These are phyloP conservation scores for Quercus dentata DNA, from an alignment of 306 rosid species.

Conservation along the genomic window DNA sequence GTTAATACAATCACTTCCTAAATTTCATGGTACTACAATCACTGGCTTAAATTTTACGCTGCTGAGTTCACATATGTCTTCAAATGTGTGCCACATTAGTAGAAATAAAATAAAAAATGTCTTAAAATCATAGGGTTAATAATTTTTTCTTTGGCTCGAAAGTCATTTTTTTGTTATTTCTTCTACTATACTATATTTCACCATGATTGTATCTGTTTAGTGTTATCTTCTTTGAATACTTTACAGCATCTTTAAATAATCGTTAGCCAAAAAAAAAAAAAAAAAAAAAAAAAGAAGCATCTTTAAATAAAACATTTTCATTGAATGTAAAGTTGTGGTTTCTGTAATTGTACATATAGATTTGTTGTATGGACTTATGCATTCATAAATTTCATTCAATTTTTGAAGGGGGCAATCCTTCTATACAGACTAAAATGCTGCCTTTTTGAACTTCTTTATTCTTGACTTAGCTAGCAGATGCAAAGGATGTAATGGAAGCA, in stretches of 20 bases:
- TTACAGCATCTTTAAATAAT: neutral
- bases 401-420: neutral
- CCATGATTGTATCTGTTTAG: neutral
- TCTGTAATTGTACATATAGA: neutral
- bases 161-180: neutral
- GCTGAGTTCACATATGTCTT: too few relatives aligned
- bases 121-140: neutral
- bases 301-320: neutral
- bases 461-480: slow-evolving; percentile 76
- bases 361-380: neutral
- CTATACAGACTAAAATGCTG: slow-evolving; percentile 1
- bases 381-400: neutral
- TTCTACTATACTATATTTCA: neutral
- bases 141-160: neutral
- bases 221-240: neutral
- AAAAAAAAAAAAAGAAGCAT: neutral
- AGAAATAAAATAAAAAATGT: too few relatives aligned
- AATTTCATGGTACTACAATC: too few relatives aligned
- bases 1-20: too few relatives aligned
- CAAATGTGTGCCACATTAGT: too few relatives aligned
- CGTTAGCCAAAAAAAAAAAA: too few relatives aligned
- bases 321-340: neutral
- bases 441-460: neutral
- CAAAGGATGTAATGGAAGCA: slow-evolving; percentile 77
- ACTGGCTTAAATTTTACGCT: too few relatives aligned